These are phyloP conservation scores for Exutisphaerella laricina DNA, from an alignment of 2,329 filamentous ascomycete species.

Conservation along the genomic window DNA sequence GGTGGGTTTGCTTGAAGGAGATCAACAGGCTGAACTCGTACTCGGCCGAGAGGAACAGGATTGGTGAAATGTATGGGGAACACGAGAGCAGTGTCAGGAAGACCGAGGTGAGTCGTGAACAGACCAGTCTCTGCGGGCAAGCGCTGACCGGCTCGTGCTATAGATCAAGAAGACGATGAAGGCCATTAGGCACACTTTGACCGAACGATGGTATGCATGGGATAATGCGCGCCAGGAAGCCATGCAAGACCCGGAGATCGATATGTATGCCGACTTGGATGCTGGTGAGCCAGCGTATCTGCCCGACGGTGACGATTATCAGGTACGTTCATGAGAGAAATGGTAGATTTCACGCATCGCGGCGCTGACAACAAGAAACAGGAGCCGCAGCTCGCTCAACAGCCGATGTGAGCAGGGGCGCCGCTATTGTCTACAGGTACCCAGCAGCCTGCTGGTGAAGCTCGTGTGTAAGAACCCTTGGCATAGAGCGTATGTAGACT, in stretches of 20 bases:
- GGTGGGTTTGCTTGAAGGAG: constrained; percentile 93
- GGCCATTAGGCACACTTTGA: constrained; percentile 76
- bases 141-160: not conserved
- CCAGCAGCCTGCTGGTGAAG: too few species aligned
- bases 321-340: constrained; percentile 3
- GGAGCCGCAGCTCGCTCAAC: too few species aligned
- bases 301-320: constrained; percentile 13
- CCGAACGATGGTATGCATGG: constrained; percentile 85
- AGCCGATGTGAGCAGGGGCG: too few species aligned
- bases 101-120: constrained; percentile 52
- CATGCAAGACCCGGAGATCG: constrained; percentile 60
- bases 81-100: constrained; percentile 61
- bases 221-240: constrained; percentile 66
- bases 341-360: too few species aligned
- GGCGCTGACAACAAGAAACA: too few species aligned
- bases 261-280: constrained; percentile 44
- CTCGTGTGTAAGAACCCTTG: too few species aligned
- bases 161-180: constrained; percentile 74
- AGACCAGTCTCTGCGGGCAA: constrained; percentile 3
- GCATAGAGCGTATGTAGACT: too few species aligned
- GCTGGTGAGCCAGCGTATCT: constrained; percentile 28
- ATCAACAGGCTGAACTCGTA: constrained; percentile 83
- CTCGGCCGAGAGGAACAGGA: constrained; percentile 59
- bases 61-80: constrained; percentile 62
- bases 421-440: too few species aligned